Evolutionary conservation across 1,284 basidiomycete species (phyloP), one percentile per base, ranked within the genome.

Genomic region (Ceratobasidium sp.): DNA sequence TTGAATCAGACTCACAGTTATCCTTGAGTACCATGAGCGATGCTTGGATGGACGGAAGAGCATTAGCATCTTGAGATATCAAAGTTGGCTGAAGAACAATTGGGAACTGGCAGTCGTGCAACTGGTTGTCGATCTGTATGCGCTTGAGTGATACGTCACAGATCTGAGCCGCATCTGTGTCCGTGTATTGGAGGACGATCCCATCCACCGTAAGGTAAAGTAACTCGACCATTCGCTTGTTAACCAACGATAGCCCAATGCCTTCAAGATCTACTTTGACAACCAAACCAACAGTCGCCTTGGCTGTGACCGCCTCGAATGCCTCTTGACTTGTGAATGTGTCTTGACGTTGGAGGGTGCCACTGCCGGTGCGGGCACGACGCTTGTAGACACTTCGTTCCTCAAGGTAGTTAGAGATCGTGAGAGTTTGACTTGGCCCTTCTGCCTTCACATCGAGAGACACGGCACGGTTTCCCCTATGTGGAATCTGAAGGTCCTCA

Each of bases 51-150:
- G 95, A 96, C 3, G 97, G 97, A 74, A 96, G 88, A 75, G 89
- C 90, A 36, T 86, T 86, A 55, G 88, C 88, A 77, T 97, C 92
- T 79, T 92, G 94, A 2, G 92, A 86, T 46, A 99, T 87, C 0
- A 95, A 93, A 1, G 95, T 96, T 0, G 97, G 97, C 79, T 99
- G 97, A 46, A 99, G 84, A 69, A 99, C 89, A 74, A 99, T 96
- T 0, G 97, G 96, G 84, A 93, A 99, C 16, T 97, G 81, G 23
- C 95, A 96, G 73, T 98, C 97, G 76, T 98, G 97, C 8, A 99
- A 87, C 80, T 99, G 97, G 79, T 99, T 99, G 82, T 98, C 96
- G 75, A 99, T 89, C 80, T 99, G 97, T 32, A 99, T 86, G 80
- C 87, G 92, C 59, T 94, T 95, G 80, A 91, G 94, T n/a, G 92